A percentile compares a stretch with the other conserved stretches of the same genome.
Evolutionary conservation across 495 filamentous ascomycete genomes (phyloP).

Genomic region (Chaetomium cochliodes): DNA sequence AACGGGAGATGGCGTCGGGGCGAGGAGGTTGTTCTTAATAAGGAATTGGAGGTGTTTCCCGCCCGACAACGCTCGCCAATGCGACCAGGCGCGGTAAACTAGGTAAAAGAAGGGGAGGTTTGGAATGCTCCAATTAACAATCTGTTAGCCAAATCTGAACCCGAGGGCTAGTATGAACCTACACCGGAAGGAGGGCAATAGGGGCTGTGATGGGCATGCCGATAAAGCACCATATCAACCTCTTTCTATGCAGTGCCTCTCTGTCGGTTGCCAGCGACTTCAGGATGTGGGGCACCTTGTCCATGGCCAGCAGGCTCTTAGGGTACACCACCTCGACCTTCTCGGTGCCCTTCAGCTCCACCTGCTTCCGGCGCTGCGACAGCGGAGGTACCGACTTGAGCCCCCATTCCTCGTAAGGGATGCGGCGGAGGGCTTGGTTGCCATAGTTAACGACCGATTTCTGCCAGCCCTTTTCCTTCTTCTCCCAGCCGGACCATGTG

Average conservation of each 20-base stretch:
- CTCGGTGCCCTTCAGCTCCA: conserved; percentile 61
- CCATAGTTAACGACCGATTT: conserved; percentile 80
- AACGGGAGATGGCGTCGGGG: conserved; percentile 57
- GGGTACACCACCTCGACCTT: conserved; percentile 80
- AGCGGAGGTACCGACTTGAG: conserved; percentile 91
- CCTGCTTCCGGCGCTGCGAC: conserved; percentile 60
- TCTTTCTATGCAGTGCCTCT: conserved; percentile 70
- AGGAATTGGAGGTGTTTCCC: conserved; percentile 84
- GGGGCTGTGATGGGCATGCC: conserved; percentile 84
- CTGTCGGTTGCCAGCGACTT: conserved; percentile 70
- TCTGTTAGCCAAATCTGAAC: neutral
- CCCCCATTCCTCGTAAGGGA: conserved; percentile 96
- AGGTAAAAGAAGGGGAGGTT: conserved; percentile 99
- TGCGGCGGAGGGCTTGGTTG: conserved; percentile 77
- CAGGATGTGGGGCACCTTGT: conserved; percentile 60
- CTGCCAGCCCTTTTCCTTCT: conserved; percentile 80
- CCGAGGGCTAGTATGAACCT: conserved; percentile 36
- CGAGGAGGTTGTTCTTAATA: conserved; percentile 65
- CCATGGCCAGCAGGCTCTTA: conserved; percentile 59
- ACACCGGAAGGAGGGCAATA: conserved; percentile 81
- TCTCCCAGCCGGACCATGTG: conserved; percentile 85
- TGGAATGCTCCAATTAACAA: conserved; percentile 61
- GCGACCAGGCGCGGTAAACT: conserved; percentile 70
- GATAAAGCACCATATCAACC: conserved; percentile 74
- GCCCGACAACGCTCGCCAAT: conserved; percentile 72